phyloP scores from a whole-genome alignment of 2,329 filamentous ascomycete species.

The Capronia americana region DNA sequence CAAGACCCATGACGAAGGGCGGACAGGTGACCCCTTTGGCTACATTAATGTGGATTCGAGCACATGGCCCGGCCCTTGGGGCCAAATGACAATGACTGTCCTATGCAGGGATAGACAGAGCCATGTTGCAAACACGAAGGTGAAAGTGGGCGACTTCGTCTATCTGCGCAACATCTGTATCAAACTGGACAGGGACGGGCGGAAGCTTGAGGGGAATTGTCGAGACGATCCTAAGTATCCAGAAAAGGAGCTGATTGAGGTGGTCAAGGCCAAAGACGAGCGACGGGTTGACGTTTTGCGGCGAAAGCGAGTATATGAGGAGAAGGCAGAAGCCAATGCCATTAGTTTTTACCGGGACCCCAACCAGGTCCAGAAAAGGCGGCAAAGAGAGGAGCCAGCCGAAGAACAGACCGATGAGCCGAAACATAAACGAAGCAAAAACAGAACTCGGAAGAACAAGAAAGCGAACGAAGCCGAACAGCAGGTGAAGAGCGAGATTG shows the following conservation, averaged over 20 bases:
- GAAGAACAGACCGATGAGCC: conserved; percentile 33
- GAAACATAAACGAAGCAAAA: conserved; percentile 39
- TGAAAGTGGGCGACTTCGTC: conserved; percentile 68
- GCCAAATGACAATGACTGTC: conserved; percentile 73
- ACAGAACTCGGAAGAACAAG: conserved; percentile 39
- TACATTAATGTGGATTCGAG: conserved; percentile 53
- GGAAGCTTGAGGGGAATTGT: conserved; percentile 73
- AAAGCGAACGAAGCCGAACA: conserved; percentile 35
- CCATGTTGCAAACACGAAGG: conserved; percentile 57
- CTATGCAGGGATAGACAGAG: conserved; percentile 74
- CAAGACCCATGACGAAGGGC: conserved; percentile 43
- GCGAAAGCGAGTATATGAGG: conserved; percentile 69
- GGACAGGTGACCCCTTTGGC: conserved; percentile 63
- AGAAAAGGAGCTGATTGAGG: conserved; percentile 64
- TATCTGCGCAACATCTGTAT: conserved; percentile 73
- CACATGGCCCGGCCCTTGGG: conserved; percentile 75
- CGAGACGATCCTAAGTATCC: conserved; percentile 64
- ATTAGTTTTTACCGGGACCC: conserved; percentile 39
- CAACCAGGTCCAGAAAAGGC: conserved; percentile 31
- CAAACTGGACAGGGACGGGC: conserved; percentile 60
- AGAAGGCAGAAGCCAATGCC: conserved; percentile 39
- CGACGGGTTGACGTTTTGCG: conserved; percentile 61
- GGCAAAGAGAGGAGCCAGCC: conserved; percentile 41
- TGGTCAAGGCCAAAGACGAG: conserved; percentile 53
- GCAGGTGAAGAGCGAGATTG: neutral